Percentiles rank a stretch among this genome's conserved stretches.
These are phyloP conservation scores for Boletellus ananas DNA, from an alignment of 768 basidiomycete genomes.

Conservation along the genomic window DNA sequence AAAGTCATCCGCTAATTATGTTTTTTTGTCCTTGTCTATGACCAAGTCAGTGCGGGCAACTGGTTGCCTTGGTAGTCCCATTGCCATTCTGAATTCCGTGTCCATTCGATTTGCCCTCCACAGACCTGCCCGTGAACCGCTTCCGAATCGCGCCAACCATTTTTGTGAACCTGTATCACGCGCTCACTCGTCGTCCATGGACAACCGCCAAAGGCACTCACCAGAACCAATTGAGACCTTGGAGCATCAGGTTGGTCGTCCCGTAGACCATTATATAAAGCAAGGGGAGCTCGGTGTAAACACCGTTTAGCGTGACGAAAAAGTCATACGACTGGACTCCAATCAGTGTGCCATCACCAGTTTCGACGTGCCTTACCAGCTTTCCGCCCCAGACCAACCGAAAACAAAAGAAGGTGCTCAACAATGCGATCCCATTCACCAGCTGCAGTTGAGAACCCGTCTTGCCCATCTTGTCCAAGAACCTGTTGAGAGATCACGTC, in stretches of 20 bases:
- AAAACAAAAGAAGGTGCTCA: constrained; percentile 64
- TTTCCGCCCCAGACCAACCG: constrained; percentile 69
- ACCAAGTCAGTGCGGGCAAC: constrained; percentile 7
- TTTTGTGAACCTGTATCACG: constrained; percentile 53
- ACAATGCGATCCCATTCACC: constrained; percentile 66
- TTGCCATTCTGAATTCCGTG: constrained; percentile 14
- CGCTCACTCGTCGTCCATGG: not conserved
- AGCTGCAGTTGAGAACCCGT: constrained; percentile 68
- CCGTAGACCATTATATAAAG: constrained; percentile 50
- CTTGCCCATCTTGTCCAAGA: constrained; percentile 70
- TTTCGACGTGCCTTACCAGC: constrained; percentile 23
- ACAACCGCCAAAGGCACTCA: constrained; percentile 31
- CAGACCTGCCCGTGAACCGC: constrained; percentile 43
- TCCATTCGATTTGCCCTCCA: constrained; percentile 10
- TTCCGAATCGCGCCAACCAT: constrained; percentile 66
- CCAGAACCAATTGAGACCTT: constrained; percentile 79
- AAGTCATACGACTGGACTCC: constrained; percentile 60
- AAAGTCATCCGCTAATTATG: not conserved
- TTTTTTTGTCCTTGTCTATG: not conserved
- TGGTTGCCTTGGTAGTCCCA: constrained; percentile 12
- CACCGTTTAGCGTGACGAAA: constrained; percentile 51
- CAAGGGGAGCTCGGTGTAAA: constrained; percentile 52
- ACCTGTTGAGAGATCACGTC: constrained; percentile 39
- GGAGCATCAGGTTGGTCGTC: constrained; percentile 59
- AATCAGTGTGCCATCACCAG: constrained; percentile 2